phyloP scores from a whole-genome alignment of 345 rosid species.

The Zanthoxylum bungeanum region DNA sequence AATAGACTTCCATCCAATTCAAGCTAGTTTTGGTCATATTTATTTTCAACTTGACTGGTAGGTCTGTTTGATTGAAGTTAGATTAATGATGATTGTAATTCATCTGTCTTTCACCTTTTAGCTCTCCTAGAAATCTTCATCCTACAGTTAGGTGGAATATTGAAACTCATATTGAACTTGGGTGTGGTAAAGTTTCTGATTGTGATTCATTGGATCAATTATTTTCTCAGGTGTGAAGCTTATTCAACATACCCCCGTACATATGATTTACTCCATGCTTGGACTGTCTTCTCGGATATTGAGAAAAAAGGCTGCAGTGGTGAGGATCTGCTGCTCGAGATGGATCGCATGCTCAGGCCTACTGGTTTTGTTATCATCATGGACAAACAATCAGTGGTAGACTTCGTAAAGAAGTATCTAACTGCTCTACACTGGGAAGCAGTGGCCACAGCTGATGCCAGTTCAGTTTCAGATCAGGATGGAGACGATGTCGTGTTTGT shows the following conservation, averaged over 20 bases:
- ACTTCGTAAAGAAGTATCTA: constrained; percentile 61
- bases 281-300: constrained; percentile 62
- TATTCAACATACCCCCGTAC: constrained; percentile 91
- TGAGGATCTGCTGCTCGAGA: constrained; percentile 81
- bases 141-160: not conserved
- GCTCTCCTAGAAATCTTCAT: not conserved
- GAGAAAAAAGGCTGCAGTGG: constrained; percentile 73
- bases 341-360: constrained; percentile 94
- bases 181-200: not conserved
- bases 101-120: not conserved
- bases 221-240: constrained; percentile 77
- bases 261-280: constrained; percentile 82
- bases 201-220: constrained; percentile 5
- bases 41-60: not conserved
- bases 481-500: constrained; percentile 52
- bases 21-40: not conserved
- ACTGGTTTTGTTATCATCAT: constrained; percentile 69
- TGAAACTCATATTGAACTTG: not conserved
- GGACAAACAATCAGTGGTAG: constrained; percentile 63
- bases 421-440: constrained; percentile 82
- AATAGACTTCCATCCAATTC: not conserved
- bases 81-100: not conserved
- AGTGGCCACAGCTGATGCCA: constrained; percentile 48
- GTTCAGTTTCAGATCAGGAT: constrained; percentile 51
- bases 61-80: not conserved